These are phyloP conservation scores for Candida tallmaniae DNA, from an alignment of 805 yeast species.

Conservation along the genomic window DNA sequence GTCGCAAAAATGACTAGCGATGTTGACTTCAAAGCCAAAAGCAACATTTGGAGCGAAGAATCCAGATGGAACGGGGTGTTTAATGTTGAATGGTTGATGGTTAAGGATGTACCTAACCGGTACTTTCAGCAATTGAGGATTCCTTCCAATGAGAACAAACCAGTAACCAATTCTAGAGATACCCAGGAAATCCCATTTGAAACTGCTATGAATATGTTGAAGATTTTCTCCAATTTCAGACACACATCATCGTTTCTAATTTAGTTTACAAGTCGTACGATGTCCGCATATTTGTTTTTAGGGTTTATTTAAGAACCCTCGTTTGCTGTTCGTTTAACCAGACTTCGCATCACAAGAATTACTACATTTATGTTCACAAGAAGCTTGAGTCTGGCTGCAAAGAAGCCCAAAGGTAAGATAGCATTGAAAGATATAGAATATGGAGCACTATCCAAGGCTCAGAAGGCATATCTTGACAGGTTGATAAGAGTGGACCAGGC, in stretches of 20 bases:
- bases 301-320: neutral
- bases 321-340: too few relatives aligned
- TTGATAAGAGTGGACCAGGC: constrained; percentile 94
- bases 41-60: constrained; percentile 44
- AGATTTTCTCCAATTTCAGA: constrained; percentile 32
- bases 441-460: constrained; percentile 46
- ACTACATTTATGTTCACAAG: constrained; percentile 6
- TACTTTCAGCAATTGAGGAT: constrained; percentile 42
- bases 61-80: constrained; percentile 51
- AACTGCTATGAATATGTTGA: constrained; percentile 44
- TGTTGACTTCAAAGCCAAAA: constrained; percentile 31
- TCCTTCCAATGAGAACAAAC: constrained; percentile 42
- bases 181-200: constrained; percentile 53
- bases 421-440: constrained; percentile 21
- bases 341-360: too few relatives aligned
- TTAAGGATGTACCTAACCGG: constrained; percentile 49
- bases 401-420: constrained; percentile 1
- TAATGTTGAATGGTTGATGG: constrained; percentile 48
- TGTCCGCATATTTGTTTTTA: too few relatives aligned
- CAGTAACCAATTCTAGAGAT: constrained; percentile 58
- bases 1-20: constrained; percentile 47
- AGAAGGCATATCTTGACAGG: constrained; percentile 65
- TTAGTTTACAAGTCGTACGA: constrained; percentile 1
- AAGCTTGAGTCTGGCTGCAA: constrained; percentile 2
- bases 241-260: constrained; percentile 10